Percentiles rank a stretch among this genome's conserved stretches.
Evolutionary conservation across 148 eudicot genomes (phyloP).

Genomic region (Bassia scoparia): DNA sequence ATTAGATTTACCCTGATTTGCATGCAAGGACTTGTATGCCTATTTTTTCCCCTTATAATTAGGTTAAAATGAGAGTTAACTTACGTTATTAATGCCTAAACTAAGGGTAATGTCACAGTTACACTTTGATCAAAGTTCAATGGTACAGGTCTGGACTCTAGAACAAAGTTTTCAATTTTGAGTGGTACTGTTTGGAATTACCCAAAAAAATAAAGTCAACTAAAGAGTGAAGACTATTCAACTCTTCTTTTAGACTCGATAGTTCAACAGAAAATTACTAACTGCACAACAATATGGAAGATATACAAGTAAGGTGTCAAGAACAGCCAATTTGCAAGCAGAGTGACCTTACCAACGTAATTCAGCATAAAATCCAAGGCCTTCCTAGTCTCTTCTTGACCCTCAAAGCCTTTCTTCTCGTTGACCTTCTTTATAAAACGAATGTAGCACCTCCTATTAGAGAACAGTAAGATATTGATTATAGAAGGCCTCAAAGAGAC

Average conservation of each 20-base stretch:
- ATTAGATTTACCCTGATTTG: too few relatives aligned
- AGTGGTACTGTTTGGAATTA: too few relatives aligned
- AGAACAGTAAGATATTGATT: not conserved
- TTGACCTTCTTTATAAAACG: constrained; percentile 84
- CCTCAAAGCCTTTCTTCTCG: constrained; percentile 88
- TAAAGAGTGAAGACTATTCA: not conserved
- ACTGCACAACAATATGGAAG: not conserved
- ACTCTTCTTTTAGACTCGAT: not conserved
- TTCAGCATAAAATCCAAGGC: constrained; percentile 96
- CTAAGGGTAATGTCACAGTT: too few relatives aligned
- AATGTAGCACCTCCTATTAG: constrained; percentile 85
- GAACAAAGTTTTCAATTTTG: too few relatives aligned
- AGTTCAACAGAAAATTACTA: not conserved
- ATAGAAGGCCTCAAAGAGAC: constrained; percentile 7
- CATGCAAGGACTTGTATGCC: too few relatives aligned
- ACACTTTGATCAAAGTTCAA: too few relatives aligned
- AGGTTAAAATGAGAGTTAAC: too few relatives aligned
- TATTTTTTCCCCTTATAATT: too few relatives aligned
- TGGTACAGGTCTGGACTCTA: too few relatives aligned
- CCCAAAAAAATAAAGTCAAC: too few relatives aligned
- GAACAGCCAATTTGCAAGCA: not conserved
- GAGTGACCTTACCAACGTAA: constrained; percentile 67
- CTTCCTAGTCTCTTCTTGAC: constrained; percentile 93
- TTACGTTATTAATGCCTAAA: too few relatives aligned
- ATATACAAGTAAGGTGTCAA: not conserved